phyloP scores from a whole-genome alignment of 2,329 filamentous ascomycete genomes.

The Cladosporium halotolerans region DNA sequence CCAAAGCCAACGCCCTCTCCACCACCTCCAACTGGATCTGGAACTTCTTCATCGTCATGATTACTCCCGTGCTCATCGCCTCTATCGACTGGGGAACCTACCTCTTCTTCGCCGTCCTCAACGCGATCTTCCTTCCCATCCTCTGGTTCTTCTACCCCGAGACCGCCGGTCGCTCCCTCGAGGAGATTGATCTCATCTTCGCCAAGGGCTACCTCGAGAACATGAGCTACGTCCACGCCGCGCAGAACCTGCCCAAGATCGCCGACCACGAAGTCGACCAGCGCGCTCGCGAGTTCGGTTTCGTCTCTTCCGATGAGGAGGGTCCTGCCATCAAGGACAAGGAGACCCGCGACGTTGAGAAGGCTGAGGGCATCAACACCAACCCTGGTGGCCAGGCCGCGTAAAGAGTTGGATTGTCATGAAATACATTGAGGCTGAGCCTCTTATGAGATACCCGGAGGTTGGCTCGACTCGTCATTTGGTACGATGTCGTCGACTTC shows the following conservation, averaged over 20 bases:
- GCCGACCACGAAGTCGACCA: slow-evolving; percentile 30
- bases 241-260: slow-evolving; percentile 31
- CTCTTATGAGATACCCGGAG: slow-evolving; percentile 7
- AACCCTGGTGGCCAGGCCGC: slow-evolving; percentile 7
- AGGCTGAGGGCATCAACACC: slow-evolving; percentile 10
- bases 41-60: slow-evolving; percentile 38
- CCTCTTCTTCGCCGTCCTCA: slow-evolving; percentile 45
- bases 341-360: slow-evolving; percentile 2
- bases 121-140: slow-evolving; percentile 48
- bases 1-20: slow-evolving; percentile 13
- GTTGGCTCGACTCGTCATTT: neutral
- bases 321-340: neutral
- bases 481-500: too few relatives aligned
- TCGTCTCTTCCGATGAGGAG: slow-evolving; percentile 26
- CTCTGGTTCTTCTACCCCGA: slow-evolving; percentile 54
- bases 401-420: neutral
- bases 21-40: slow-evolving; percentile 26
- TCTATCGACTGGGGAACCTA: slow-evolving; percentile 31
- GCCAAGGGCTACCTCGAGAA: slow-evolving; percentile 21
- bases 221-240: slow-evolving; percentile 33
- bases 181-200: slow-evolving; percentile 24
- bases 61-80: slow-evolving; percentile 35
- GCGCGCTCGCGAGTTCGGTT: slow-evolving; percentile 30
- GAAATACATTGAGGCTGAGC: neutral
- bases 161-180: slow-evolving; percentile 20